Conservation (phyloP, 805 yeast species). For the Schwanniomyces polymorphus region DNA sequence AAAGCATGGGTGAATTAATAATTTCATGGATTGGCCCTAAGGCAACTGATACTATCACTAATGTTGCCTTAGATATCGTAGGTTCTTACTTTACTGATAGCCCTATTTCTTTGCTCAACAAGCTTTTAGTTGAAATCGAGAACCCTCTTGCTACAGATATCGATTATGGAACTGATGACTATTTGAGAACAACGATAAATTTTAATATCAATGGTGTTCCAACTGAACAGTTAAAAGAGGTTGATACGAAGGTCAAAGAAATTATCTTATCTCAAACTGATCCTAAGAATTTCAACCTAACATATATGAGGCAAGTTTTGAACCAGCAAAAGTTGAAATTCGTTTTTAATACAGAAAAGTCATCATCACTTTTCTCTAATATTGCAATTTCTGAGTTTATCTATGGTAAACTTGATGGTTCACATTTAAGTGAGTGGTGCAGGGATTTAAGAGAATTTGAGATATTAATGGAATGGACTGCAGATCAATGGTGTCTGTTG, state of each 20-base stretch:
- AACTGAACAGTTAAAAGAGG: slow-evolving; percentile 53
- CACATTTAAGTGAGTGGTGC: slow-evolving; percentile 55
- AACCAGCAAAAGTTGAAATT: slow-evolving; percentile 64
- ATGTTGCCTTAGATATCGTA: slow-evolving; percentile 70
- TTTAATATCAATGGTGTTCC: slow-evolving; percentile 74
- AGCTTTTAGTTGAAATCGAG: slow-evolving; percentile 73
- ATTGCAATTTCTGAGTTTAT: slow-evolving; percentile 76
- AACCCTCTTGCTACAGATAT: slow-evolving; percentile 78
- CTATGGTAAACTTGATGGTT: slow-evolving; percentile 68
- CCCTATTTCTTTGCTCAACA: slow-evolving; percentile 73
- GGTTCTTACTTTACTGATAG: slow-evolving; percentile 75
- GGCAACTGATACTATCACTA: slow-evolving; percentile 48
- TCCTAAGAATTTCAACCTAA: slow-evolving; percentile 55
- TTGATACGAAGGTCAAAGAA: slow-evolving; percentile 50
- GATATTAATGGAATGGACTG: slow-evolving; percentile 56
- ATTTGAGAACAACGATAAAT: slow-evolving; percentile 57
- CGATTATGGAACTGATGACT: slow-evolving; percentile 74
- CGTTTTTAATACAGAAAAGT: slow-evolving; percentile 61
- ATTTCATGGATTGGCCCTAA: slow-evolving; percentile 84
- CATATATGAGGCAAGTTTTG: slow-evolving; percentile 65
- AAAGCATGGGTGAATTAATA: slow-evolving; percentile 71
- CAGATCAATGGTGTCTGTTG: slow-evolving; percentile 64
- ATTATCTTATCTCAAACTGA: slow-evolving; percentile 54
- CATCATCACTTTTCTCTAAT: slow-evolving; percentile 59
- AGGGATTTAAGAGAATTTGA: slow-evolving; percentile 62